phyloP scores from a whole-genome alignment of 2,329 filamentous ascomycete species.

The Nemania diffusa region DNA sequence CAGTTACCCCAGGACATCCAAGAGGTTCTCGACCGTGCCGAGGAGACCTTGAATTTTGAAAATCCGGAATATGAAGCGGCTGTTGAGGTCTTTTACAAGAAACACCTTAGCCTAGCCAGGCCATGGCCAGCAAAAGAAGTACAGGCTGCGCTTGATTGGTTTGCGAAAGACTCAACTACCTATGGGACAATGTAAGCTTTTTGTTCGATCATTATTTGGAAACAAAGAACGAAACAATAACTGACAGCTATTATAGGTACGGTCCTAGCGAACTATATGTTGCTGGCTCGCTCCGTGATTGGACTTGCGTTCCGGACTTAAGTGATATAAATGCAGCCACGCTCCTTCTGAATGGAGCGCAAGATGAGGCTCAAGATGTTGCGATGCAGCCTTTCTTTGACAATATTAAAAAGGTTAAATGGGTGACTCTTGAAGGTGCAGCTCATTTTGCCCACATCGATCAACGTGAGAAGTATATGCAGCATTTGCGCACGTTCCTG shows the following conservation, averaged over 20 bases:
- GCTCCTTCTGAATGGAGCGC: constrained; percentile 50
- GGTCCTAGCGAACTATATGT: constrained; percentile 39
- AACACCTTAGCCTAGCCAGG: constrained; percentile 43
- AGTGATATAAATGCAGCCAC: constrained; percentile 48
- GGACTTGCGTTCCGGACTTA: constrained; percentile 43
- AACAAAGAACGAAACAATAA: too few relatives aligned
- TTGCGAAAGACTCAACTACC: constrained; percentile 48
- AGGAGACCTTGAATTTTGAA: constrained; percentile 44
- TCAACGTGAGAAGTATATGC: constrained; percentile 46
- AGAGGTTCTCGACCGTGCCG: constrained; percentile 31
- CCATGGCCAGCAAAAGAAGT: constrained; percentile 44
- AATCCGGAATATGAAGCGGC: constrained; percentile 48
- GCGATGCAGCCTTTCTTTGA: constrained; percentile 51
- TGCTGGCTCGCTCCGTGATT: constrained; percentile 42
- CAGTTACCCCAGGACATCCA: constrained; percentile 25
- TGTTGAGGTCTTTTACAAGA: constrained; percentile 48
- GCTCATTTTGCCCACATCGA: constrained; percentile 51
- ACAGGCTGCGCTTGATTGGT: constrained; percentile 45
- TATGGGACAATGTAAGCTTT: constrained; percentile 48
- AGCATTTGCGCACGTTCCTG: constrained; percentile 31
- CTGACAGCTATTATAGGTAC: constrained; percentile 28
- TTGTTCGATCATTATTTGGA: constrained; percentile 36
- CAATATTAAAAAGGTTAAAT: constrained; percentile 50
- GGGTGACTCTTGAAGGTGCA: constrained; percentile 50
- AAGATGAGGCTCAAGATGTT: constrained; percentile 52